Conservation (phyloP, 495 filamentous ascomycete genomes). For the Tirmania nivea region DNA sequence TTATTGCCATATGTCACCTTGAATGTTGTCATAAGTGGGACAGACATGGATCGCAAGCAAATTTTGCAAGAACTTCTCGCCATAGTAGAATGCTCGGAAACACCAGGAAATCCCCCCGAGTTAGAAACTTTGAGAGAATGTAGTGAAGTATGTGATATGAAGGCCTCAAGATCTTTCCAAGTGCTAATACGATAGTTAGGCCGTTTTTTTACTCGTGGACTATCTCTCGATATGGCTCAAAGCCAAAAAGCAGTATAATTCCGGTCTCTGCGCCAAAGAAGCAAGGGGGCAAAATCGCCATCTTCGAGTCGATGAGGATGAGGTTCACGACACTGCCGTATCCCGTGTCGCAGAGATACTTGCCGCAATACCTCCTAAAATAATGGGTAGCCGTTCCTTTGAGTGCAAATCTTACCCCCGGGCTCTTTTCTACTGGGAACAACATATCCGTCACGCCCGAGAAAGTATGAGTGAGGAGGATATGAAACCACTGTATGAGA, state of each 20-base stretch:
- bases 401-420: constrained; percentile 84
- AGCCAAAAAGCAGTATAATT: constrained; percentile 42
- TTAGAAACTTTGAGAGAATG: constrained; percentile 52
- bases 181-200: constrained; percentile 27
- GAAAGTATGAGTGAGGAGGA: constrained; percentile 23
- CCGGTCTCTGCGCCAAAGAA: constrained; percentile 18
- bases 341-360: constrained; percentile 41
- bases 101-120: constrained; percentile 29
- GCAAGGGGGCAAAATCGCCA: constrained; percentile 21
- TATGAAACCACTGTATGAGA: constrained; percentile 42
- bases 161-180: constrained; percentile 1
- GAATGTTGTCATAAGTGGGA: constrained; percentile 53
- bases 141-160: constrained; percentile 42
- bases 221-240: constrained; percentile 81
- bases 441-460: constrained; percentile 47
- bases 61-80: constrained; percentile 47
- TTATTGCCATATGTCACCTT: constrained; percentile 64
- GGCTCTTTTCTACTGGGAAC: constrained; percentile 84
- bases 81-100: constrained; percentile 41
- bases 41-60: constrained; percentile 39
- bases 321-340: constrained; percentile 21
- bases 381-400: constrained; percentile 64
- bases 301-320: constrained; percentile 21
- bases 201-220: constrained; percentile 74
- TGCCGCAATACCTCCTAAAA: constrained; percentile 52